phyloP scores from a whole-genome alignment of 768 basidiomycete genomes.

The Sutorius australiensis region DNA sequence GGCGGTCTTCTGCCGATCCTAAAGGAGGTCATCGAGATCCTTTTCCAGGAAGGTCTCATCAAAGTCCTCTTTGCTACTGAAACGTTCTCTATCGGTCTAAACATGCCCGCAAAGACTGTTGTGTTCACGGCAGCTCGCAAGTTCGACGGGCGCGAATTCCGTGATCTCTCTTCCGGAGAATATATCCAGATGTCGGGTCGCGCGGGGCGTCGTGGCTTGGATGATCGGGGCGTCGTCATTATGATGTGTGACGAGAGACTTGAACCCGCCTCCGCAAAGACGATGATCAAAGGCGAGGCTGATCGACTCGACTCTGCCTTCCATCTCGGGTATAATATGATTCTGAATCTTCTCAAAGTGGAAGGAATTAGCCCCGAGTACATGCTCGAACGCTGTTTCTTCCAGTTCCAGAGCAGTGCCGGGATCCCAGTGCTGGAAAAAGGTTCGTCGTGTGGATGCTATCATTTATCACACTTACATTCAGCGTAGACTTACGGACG shows the following conservation, averaged over 20 bases:
- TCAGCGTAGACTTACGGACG: slow-evolving; percentile 57
- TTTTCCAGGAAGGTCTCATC: slow-evolving; percentile 97
- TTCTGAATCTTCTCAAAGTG: slow-evolving; percentile 96
- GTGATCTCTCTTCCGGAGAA: slow-evolving; percentile 90
- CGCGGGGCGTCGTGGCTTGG: slow-evolving; percentile 93
- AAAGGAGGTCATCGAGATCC: slow-evolving; percentile 98
- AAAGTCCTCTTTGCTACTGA: slow-evolving; percentile 98
- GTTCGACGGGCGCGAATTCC: slow-evolving; percentile 93
- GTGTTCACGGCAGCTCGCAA: slow-evolving; percentile 95
- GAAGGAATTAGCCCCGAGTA: slow-evolving; percentile 98
- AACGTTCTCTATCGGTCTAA: slow-evolving; percentile 95
- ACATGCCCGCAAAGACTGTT: slow-evolving; percentile 99
- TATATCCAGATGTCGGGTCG: slow-evolving; percentile 99
- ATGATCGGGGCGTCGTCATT: slow-evolving; percentile 98
- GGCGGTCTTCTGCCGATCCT: slow-evolving; percentile 95
- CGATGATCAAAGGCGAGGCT: slow-evolving; percentile 97
- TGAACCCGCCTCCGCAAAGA: slow-evolving; percentile 86
- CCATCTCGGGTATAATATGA: slow-evolving; percentile 99
- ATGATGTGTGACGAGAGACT: slow-evolving; percentile 99
- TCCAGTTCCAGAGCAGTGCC: slow-evolving; percentile 95
- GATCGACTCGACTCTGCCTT: slow-evolving; percentile 97
- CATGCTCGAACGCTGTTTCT: slow-evolving; percentile 97
- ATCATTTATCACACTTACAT: slow-evolving; percentile 3
- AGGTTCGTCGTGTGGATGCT: slow-evolving; percentile 46
- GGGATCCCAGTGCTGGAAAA: slow-evolving; percentile 84